Conservation (phyloP, 345 rosid species). For the Eucalyptus grandis region DNA sequence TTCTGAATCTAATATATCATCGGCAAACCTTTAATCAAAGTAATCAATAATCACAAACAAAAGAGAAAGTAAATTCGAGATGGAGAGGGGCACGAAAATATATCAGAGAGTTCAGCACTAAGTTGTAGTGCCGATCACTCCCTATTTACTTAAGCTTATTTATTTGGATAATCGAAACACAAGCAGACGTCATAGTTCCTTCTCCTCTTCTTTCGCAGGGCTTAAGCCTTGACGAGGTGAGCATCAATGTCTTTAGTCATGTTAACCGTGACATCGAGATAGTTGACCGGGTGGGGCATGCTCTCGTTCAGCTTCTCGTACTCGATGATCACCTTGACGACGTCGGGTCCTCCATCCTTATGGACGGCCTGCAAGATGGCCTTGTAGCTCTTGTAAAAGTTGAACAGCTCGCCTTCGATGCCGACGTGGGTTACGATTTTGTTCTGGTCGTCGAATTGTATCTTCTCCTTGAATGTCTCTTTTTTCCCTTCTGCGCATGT, state of each 20-base stretch:
- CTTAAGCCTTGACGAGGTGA: not conserved
- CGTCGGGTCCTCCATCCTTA: not conserved
- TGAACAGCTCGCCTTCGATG: not conserved
- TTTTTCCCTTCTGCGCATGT: not conserved
- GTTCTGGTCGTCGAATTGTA: not conserved
- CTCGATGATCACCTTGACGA: not conserved
- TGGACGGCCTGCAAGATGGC: not conserved
- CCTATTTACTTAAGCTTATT: not conserved
- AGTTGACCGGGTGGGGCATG: not conserved
- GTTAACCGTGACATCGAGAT: not conserved
- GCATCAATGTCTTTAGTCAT: not conserved
- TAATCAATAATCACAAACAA: not conserved
- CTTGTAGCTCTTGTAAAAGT: not conserved
- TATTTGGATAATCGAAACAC: not conserved
- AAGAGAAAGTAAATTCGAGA: not conserved
- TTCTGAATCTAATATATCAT: not conserved
- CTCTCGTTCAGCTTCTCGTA: slow-evolving; percentile 9
- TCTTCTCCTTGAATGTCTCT: not conserved
- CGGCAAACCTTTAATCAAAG: not conserved
- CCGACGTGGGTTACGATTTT: not conserved
- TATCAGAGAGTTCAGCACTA: not conserved
- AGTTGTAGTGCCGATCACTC: not conserved
- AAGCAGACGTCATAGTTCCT: not conserved
- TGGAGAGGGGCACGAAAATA: not conserved
- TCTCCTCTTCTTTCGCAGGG: not conserved